Evolutionary conservation across 352 stramenopile species (phyloP).

Genomic region (Phytopythium sindhum): DNA sequence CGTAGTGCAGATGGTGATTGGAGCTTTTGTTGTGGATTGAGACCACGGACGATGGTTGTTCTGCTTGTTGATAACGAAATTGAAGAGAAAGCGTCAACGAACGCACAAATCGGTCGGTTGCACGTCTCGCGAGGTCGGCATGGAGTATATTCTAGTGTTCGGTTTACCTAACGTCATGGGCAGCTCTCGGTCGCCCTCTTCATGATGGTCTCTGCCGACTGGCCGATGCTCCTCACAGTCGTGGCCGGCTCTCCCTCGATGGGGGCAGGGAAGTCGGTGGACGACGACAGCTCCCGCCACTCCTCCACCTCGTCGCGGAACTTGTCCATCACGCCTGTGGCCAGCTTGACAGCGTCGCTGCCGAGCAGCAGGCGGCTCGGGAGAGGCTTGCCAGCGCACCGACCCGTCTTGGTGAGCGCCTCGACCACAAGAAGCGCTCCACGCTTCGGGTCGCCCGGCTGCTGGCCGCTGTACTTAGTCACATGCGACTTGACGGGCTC

Average conservation of each 20-base stretch:
- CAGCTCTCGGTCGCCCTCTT: not conserved
- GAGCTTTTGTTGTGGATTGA: not conserved
- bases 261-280: conserved; percentile 14
- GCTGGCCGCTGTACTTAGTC: conserved; percentile 23
- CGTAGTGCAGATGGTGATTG: not conserved
- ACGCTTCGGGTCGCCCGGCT: conserved; percentile 30
- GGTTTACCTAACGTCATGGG: not conserved
- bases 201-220: not conserved
- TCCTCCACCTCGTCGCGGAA: conserved; percentile 22
- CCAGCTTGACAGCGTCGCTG: conserved; percentile 29
- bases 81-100: not conserved
- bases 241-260: not conserved
- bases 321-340: conserved; percentile 13
- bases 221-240: not conserved
- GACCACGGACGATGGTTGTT: not conserved
- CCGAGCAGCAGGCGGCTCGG: conserved; percentile 31
- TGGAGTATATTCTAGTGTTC: not conserved
- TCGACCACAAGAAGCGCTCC: conserved; percentile 29
- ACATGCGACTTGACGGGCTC: conserved; percentile 25
- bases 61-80: not conserved
- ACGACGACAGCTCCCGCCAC: conserved; percentile 22
- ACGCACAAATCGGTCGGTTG: not conserved
- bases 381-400: conserved; percentile 24
- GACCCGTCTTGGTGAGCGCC: conserved; percentile 33
- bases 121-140: not conserved